Evolutionary conservation across 192 early-diverging fungal genomes (phyloP), one percentile per base, ranked within the genome.

Genomic region (Nowakowskiella sp.): DNA sequence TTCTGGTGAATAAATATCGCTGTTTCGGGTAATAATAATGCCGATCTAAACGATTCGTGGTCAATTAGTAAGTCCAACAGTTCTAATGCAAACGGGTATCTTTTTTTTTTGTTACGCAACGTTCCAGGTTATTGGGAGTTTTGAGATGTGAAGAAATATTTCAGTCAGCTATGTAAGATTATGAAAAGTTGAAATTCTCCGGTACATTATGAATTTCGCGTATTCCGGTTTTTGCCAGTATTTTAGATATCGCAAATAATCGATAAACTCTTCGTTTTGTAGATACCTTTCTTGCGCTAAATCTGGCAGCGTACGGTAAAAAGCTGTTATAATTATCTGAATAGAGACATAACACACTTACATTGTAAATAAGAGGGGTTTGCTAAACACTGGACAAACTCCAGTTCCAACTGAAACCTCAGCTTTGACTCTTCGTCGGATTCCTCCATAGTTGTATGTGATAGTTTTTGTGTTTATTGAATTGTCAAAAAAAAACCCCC

Each of bases 301-400:
- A 65, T 66, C 72, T 74, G 50, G 36, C 9, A 25, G 6, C 9
- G 58, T 2, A 9, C n/a, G 49, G 10, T 47, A 13, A 47, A 23
- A 39, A 39, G 19, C 19, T 39, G 19, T 39, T 39, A 13, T 39
- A n/a, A n/a, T n/a, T n/a, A n/a, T n/a, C n/a, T n/a, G n/a, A n/a
- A n/a, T n/a, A n/a, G n/a, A n/a, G n/a, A 13, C 13, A 39, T 10
- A 16, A 49, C 0, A 10, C 4, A 65, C 64, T 44, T 78, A 87
- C 84, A 77, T 60, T 92, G 87, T 31, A 97, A 74, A 56, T 97
- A 97, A 80, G 83, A 84, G 16, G 94, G 94, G 65, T 94, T 97
- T 30, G 90, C 78, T 9, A 97, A 72, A 56, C 87, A 91, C 66
- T 94, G 90, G 9, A 97, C 74, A 77, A 97, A 97, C 70, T 97